phyloP scores from a whole-genome alignment of 1,139 yeast species.

The Magnusiomyces suaveolens region DNA sequence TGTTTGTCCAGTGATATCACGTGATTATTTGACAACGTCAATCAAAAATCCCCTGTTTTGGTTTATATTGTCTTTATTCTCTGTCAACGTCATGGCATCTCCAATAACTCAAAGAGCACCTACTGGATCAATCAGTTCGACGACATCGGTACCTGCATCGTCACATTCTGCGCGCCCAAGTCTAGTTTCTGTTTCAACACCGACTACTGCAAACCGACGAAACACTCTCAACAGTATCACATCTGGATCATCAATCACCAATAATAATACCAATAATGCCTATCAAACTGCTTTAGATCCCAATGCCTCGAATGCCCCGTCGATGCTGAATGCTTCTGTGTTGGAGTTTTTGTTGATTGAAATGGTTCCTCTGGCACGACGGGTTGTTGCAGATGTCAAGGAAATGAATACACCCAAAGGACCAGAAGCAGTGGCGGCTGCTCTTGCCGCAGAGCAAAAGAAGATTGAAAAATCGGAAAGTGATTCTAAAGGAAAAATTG shows the following conservation, averaged over 20 bases:
- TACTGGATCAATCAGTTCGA: neutral
- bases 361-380: constrained; percentile 58
- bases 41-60: no score
- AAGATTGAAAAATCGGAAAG: neutral
- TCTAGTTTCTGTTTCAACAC: neutral
- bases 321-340: constrained; percentile 40
- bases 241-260: neutral
- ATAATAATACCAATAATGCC: neutral
- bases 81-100: no score
- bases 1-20: no score
- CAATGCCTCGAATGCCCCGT: constrained; percentile 6
- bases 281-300: neutral
- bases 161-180: neutral
- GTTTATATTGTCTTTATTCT: no score
- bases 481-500: neutral
- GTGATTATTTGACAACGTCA: no score
- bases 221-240: neutral
- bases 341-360: constrained; percentile 62
- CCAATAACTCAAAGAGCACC: neutral
- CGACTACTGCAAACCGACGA: neutral
- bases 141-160: neutral
- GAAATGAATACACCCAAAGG: neutral
- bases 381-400: constrained; percentile 38
- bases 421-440: neutral
- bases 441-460: neutral